A percentile compares a stretch with the other conserved stretches of the same genome.
phyloP scores from a whole-genome alignment of 768 basidiomycete genomes.

The Pisolithus microcarpus region DNA sequence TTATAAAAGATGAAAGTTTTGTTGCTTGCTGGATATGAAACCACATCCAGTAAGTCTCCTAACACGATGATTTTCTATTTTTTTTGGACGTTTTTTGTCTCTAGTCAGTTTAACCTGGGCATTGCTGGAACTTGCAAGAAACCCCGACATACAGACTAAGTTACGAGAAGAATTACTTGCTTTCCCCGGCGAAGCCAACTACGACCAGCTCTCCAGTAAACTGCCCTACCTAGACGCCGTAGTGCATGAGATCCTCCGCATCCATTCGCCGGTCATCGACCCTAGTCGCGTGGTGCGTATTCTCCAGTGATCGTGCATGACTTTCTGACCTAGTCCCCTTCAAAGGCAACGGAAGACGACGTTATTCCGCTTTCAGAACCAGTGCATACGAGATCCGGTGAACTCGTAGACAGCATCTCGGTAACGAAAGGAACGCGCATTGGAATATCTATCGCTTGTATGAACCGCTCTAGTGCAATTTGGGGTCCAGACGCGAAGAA shows the following conservation, averaged over 20 bases:
- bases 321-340: background rate
- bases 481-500: conserved; percentile 58
- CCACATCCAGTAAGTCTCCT: conserved; percentile 11
- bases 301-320: background rate
- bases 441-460: conserved; percentile 34
- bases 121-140: no score
- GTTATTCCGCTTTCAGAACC: conserved; percentile 49
- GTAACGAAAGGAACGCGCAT: conserved; percentile 44
- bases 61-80: background rate
- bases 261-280: conserved; percentile 34
- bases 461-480: conserved; percentile 44
- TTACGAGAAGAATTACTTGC: no score
- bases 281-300: conserved; percentile 9
- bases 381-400: conserved; percentile 35
- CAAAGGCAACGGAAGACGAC: conserved; percentile 45
- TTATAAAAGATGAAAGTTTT: conserved; percentile 13
- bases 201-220: no score
- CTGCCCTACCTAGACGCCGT: no score
- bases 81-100: background rate
- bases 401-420: conserved; percentile 32
- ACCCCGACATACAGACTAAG: no score
- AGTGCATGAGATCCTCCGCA: no score
- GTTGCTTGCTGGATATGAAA: conserved; percentile 18
- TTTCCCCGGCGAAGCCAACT: no score
- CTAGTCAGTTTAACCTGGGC: conserved; percentile 35